Percentiles rank a stretch among this genome's conserved stretches.
Evolutionary conservation across 169 alveolate genomes (phyloP).

Genomic region (Plasmodium inui): DNA sequence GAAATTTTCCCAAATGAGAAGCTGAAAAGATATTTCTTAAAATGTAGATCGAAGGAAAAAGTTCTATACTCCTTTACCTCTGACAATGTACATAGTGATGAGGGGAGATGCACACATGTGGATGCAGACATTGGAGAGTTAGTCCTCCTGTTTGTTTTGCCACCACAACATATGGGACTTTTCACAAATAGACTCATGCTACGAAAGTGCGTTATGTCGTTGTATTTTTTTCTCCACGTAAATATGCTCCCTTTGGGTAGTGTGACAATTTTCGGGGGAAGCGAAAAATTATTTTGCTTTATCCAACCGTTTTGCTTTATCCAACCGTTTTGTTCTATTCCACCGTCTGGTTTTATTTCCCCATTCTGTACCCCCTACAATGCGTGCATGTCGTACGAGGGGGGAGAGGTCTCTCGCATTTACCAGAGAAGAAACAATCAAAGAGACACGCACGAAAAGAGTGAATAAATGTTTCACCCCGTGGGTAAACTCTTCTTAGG

Average conservation of each 20-base stretch:
- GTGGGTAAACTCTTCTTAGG: neutral
- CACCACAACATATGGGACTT: neutral
- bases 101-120: neutral
- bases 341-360: neutral
- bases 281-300: neutral
- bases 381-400: neutral
- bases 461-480: neutral
- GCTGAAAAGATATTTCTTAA: conserved; percentile 49
- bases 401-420: neutral
- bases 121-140: neutral
- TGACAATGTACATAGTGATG: conserved; percentile 27
- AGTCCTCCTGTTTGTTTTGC: neutral
- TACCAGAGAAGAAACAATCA: neutral
- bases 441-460: neutral
- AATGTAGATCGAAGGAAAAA: conserved; percentile 68
- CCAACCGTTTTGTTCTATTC: neutral
- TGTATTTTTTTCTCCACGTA: neutral
- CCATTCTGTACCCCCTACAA: neutral
- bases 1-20: conserved; percentile 51
- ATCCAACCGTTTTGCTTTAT: neutral
- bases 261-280: neutral
- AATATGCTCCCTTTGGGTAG: neutral
- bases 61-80: conserved; percentile 72
- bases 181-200: neutral
- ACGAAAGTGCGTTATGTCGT: neutral